Evolutionary conservation across 1,139 yeast genomes (phyloP), one percentile per base, ranked within the genome.

Genomic region (Pichia sp.): DNA sequence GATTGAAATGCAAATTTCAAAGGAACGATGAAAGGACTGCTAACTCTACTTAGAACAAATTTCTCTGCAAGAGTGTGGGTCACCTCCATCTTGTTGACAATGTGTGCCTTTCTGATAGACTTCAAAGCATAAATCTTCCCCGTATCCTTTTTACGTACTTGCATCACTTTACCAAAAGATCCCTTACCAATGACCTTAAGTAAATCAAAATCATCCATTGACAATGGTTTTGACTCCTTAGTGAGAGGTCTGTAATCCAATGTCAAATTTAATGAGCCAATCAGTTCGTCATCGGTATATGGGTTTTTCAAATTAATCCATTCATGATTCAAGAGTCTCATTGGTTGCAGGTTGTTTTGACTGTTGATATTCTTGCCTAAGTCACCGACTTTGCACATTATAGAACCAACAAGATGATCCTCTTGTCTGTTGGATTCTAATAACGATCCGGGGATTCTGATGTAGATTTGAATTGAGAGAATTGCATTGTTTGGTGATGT

Each of bases 111-210:
- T 49, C 97, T 72, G 46, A 91, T 77, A 1, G 96, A 87, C 58
- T 91, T 91, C 56, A 91, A 67, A 3, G 98, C 98, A 59, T 91
- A 91, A 26, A 91, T 80, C 56, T 88, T 94, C 47, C 82, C 82
- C 10, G 98, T 91, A 60, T 91, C 97, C 50, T 84, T 84, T 63
- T 91, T 91, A 41, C 87, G 78, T 30, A 91, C 98, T 61, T 91
- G 98, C 97, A 91, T 91, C 39, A 91, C 98, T 60, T 93, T 91
- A 37, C 98, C 98, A 60, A 91, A 93, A 3, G 96, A 86, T 3
- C 98, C 98, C 58, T 91, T 91, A 31, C 98, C 98, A 40, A 91
- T 86, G 16, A 91, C 98, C 60, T 91, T 91, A 50, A 91, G 69
- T 39, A 93, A 65, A 51, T 88, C 96, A 59, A 91, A 91, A 55